Percentiles rank a stretch among this genome's conserved stretches.
Conservation (phyloP, 495 filamentous ascomycete genomes). For the Penicillium subrubescens region DNA sequence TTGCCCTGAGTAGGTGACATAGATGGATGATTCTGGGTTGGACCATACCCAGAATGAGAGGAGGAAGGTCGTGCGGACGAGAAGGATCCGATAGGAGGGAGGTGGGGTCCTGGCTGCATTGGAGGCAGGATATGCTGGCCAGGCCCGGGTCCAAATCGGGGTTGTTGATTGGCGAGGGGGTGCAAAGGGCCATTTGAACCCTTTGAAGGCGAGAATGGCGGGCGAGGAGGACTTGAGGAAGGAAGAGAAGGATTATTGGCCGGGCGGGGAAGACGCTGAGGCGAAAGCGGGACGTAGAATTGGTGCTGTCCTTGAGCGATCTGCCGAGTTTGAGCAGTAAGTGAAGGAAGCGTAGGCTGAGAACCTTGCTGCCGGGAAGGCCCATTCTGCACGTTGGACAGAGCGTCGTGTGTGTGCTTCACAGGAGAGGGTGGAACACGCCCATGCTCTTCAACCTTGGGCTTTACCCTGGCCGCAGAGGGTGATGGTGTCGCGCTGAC, state of each 20-base stretch:
- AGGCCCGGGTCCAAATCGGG: constrained; percentile 28
- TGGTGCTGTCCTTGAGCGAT: constrained; percentile 12
- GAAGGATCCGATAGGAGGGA: constrained; percentile 38
- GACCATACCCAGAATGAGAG: constrained; percentile 45
- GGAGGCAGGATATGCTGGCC: constrained; percentile 35
- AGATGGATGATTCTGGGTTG: constrained; percentile 48
- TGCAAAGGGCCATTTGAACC: constrained; percentile 28
- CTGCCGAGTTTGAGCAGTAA: constrained; percentile 18
- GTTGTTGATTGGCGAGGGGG: constrained; percentile 26
- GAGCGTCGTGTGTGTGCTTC: constrained; percentile 33
- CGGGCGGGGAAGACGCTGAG: constrained; percentile 42
- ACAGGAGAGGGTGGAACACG: constrained; percentile 31
- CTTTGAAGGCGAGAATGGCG: constrained; percentile 44
- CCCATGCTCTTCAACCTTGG: constrained; percentile 27
- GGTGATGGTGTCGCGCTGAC: constrained; percentile 57
- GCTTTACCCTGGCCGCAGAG: constrained; percentile 27
- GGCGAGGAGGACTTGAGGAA: constrained; percentile 39
- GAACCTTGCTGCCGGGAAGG: constrained; percentile 8
- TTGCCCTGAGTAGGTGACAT: constrained; percentile 55
- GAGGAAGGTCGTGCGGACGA: constrained; percentile 46
- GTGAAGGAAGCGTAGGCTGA: constrained; percentile 22
- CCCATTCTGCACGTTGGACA: constrained; percentile 23
- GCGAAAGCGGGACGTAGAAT: constrained; percentile 40
- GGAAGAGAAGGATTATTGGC: constrained; percentile 22
- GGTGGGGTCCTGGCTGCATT: constrained; percentile 34